These are phyloP conservation scores for Xylaria acuta DNA, from an alignment of 495 filamentous ascomycete genomes.

Conservation along the genomic window DNA sequence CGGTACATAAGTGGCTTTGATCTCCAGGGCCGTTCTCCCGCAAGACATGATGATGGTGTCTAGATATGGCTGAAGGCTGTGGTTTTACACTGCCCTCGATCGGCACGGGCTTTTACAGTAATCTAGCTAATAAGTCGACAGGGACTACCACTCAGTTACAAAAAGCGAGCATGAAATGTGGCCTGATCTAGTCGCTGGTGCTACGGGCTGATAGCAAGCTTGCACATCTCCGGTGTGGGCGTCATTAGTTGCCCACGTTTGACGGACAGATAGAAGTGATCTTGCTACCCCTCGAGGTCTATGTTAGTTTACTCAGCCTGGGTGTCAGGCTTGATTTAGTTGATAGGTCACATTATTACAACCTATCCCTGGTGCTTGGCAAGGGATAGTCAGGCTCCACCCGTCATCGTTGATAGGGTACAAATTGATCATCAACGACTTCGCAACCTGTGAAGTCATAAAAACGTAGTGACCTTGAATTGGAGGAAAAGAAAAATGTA, in stretches of 20 bases:
- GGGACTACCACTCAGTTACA: neutral
- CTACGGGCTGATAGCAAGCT: neutral
- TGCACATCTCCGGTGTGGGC: neutral
- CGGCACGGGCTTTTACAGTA: neutral
- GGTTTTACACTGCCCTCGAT: neutral
- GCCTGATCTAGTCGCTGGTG: neutral
- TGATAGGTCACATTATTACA: conserved; percentile 8
- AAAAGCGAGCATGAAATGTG: neutral
- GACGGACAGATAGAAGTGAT: neutral
- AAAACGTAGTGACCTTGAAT: neutral
- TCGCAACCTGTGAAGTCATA: neutral
- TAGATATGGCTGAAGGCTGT: neutral
- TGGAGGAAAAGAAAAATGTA: neutral
- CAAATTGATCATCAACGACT: conserved; percentile 1
- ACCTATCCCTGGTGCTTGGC: no score
- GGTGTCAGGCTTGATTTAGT: neutral
- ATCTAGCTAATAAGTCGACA: neutral
- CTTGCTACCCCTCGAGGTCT: neutral
- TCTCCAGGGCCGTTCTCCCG: neutral
- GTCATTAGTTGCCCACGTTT: neutral
- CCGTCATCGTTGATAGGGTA: neutral
- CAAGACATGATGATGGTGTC: neutral
- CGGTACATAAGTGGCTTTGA: neutral
- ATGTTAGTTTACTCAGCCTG: neutral
- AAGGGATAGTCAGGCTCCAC: neutral